Evolutionary conservation across 1,284 basidiomycete genomes (phyloP), one percentile per base, ranked within the genome.

Genomic region (Ceratorhiza oryzae-sativae): DNA sequence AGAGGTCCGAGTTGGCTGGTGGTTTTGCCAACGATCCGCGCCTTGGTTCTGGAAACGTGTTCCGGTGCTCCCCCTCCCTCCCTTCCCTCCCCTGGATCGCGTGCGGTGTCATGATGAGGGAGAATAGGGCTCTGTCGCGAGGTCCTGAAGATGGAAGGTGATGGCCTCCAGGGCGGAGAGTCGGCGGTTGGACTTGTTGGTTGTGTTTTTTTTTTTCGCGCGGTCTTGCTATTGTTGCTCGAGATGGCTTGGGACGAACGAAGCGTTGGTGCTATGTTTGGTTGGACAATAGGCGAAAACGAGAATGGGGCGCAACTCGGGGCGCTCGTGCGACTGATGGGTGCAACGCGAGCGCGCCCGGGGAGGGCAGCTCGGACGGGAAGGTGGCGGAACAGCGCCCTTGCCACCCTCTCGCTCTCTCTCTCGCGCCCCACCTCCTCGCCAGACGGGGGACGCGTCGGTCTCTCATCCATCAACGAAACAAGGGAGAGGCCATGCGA

Each of bases 131-230:
- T n/a, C n/a, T 13, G 36, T 39, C 6, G 32, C 23, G 32, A 30
- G 27, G 25, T 34, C 58, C 59, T 27, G 67, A n/a, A 59, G 55
- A 70, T 70, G 42, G 67, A 58, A 62, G 42, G 12, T 25, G 23
- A n/a, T n/a, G 15, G 42, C 15, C n/a, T 13, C 58, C 41, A 60
- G 58, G 12, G 39, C 25, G 20, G 34, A 18, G 58, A 45, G 58
- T 30, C 30, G 20, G 41, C 39, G 15, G 42, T n/a, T n/a, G n/a
- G n/a, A n/a, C n/a, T n/a, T n/a, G n/a, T n/a, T n/a, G n/a, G n/a
- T n/a, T n/a, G n/a, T n/a, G n/a, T n/a, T n/a, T n/a, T n/a, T n/a
- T n/a, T n/a, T n/a, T n/a, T n/a, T n/a, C n/a, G n/a, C n/a, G n/a
- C n/a, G 42, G 25, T 39, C 18, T 20, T 5, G 27, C 41, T 58